These are phyloP conservation scores for Hypoxylon fuscum DNA, from an alignment of 495 filamentous ascomycete genomes.

Conservation along the genomic window DNA sequence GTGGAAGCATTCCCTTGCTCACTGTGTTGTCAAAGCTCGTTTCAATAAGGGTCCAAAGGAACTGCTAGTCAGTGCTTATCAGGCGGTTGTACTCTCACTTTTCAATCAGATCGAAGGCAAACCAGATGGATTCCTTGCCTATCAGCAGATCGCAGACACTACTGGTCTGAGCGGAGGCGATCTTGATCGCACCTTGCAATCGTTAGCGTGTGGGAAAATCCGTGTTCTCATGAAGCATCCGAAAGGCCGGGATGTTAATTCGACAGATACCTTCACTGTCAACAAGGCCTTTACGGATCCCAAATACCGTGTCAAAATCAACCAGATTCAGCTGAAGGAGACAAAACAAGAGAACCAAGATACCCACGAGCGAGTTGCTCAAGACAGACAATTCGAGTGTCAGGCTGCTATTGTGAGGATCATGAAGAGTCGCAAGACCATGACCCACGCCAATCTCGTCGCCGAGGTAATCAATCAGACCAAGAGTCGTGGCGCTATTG, in stretches of 20 bases:
- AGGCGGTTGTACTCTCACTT: conserved; percentile 89
- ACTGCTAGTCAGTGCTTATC: conserved; percentile 84
- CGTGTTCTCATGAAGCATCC: conserved; percentile 89
- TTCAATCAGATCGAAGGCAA: conserved; percentile 78
- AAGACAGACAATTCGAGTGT: conserved; percentile 92
- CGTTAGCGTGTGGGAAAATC: conserved; percentile 86
- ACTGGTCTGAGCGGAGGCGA: conserved; percentile 75
- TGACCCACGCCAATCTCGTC: conserved; percentile 82
- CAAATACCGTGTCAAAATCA: conserved; percentile 96
- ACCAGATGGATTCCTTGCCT: conserved; percentile 62
- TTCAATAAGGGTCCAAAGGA: conserved; percentile 86
- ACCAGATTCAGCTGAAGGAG: conserved; percentile 96
- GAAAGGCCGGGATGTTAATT: conserved; percentile 79
- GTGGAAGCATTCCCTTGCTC: conserved; percentile 92
- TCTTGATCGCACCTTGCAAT: conserved; percentile 89
- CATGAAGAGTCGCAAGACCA: conserved; percentile 93
- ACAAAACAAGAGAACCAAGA: conserved; percentile 87
- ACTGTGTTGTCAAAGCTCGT: conserved; percentile 80
- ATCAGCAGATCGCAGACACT: conserved; percentile 72
- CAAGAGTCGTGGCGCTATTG: conserved; percentile 81
- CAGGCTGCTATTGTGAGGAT: conserved; percentile 97
- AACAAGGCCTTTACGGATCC: conserved; percentile 79
- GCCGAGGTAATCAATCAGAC: conserved; percentile 90
- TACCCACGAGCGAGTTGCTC: conserved; percentile 87
- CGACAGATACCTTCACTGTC: conserved; percentile 80